These are phyloP conservation scores for Hyphopichia fennica DNA, from an alignment of 1,139 yeast species.

Conservation along the genomic window DNA sequence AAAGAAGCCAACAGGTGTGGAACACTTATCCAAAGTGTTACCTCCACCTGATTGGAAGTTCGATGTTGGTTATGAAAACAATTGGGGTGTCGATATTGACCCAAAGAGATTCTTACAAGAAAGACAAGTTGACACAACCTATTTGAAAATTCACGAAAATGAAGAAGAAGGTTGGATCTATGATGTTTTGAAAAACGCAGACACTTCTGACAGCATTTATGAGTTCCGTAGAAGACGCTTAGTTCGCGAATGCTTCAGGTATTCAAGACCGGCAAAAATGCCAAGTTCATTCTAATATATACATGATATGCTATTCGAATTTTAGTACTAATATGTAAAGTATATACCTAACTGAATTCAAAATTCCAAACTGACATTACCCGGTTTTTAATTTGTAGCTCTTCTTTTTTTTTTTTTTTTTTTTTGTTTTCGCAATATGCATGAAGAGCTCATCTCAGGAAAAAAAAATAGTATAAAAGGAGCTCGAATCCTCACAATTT, in stretches of 20 bases:
- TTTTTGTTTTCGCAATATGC: background rate
- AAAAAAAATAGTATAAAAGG: constrained; percentile 7
- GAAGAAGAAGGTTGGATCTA: constrained; percentile 50
- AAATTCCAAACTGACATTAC: no score
- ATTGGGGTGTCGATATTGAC: constrained; percentile 67
- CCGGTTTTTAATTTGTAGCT: background rate
- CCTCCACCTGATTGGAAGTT: constrained; percentile 81
- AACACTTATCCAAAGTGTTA: constrained; percentile 51
- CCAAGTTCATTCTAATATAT: constrained; percentile 11
- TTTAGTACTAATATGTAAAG: no score
- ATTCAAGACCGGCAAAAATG: constrained; percentile 41
- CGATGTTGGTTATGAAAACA: constrained; percentile 49
- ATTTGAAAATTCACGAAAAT: constrained; percentile 26
- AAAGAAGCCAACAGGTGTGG: constrained; percentile 64
- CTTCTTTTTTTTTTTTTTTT: background rate
- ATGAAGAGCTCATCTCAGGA: background rate
- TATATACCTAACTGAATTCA: no score
- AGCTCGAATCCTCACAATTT: constrained; percentile 4
- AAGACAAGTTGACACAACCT: constrained; percentile 32
- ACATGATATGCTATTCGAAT: no score
- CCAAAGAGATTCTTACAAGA: constrained; percentile 55
- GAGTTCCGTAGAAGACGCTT: constrained; percentile 59
- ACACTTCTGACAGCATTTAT: constrained; percentile 24
- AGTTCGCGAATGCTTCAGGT: constrained; percentile 49
- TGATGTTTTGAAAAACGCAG: constrained; percentile 26